A percentile compares a stretch with the other conserved stretches of the same genome.
Evolutionary conservation across 345 rosid species (phyloP).

Genomic region (Gossypium ekmanianum): DNA sequence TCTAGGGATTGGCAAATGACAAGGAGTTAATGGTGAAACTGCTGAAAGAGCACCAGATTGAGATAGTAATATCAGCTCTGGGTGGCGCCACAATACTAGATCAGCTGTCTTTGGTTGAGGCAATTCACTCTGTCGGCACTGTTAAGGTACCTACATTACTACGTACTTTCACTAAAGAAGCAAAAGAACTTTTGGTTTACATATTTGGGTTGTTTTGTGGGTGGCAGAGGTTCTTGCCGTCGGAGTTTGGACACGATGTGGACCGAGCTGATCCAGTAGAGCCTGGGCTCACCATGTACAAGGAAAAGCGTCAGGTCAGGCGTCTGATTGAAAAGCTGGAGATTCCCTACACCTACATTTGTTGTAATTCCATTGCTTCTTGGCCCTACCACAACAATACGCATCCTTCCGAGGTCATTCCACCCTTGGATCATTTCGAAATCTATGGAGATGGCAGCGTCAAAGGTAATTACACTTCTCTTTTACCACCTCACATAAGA

Average conservation of each 20-base stretch:
- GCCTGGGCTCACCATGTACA: constrained; percentile 56
- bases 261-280: constrained; percentile 59
- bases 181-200: neutral
- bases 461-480: constrained; percentile 41
- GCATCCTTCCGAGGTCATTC: constrained; percentile 58
- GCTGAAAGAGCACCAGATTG: constrained; percentile 48
- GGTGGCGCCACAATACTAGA: constrained; percentile 41
- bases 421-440: constrained; percentile 57
- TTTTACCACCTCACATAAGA: too few relatives aligned
- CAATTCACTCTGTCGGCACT: constrained; percentile 52
- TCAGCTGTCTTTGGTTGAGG: constrained; percentile 43
- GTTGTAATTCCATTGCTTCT: constrained; percentile 75
- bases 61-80: constrained; percentile 48
- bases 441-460: constrained; percentile 68
- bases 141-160: constrained; percentile 39
- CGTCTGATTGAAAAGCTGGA: constrained; percentile 35
- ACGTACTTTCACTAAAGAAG: neutral
- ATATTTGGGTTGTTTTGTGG: neutral
- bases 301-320: constrained; percentile 44
- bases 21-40: constrained; percentile 43
- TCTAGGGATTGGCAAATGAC: constrained; percentile 43
- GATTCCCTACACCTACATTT: constrained; percentile 56
- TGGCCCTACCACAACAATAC: constrained; percentile 69
- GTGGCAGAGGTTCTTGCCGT: constrained; percentile 61
- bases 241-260: constrained; percentile 76